These are phyloP conservation scores for Austroboletus festivus DNA, from an alignment of 768 basidiomycete genomes.

Conservation along the genomic window DNA sequence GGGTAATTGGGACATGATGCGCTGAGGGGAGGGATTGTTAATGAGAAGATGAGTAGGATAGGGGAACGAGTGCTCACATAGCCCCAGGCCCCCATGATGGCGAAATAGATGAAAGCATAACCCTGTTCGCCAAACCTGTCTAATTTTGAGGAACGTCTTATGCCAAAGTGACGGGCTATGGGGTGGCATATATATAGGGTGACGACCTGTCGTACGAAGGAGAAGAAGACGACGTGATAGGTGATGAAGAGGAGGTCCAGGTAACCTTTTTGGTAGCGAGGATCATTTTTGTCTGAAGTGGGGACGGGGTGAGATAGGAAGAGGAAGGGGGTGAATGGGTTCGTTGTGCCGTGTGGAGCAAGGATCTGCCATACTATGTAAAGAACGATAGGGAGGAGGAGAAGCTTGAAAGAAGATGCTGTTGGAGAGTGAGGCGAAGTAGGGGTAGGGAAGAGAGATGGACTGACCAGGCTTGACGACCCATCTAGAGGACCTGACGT, in stretches of 20 bases:
- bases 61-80: constrained; percentile 47
- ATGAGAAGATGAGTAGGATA: not conserved
- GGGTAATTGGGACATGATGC: constrained; percentile 77
- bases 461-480: constrained; percentile 64
- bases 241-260: constrained; percentile 76
- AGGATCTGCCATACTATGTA: constrained; percentile 64
- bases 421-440: not conserved
- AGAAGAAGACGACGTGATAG: constrained; percentile 86
- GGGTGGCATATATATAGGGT: constrained; percentile 63
- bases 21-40: constrained; percentile 39
- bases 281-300: constrained; percentile 48
- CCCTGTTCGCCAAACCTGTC: constrained; percentile 89
- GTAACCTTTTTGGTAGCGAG: constrained; percentile 68
- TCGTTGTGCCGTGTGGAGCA: constrained; percentile 45
- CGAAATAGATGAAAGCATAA: constrained; percentile 83
- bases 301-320: constrained; percentile 66
- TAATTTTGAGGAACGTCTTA: constrained; percentile 63
- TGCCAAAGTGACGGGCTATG: constrained; percentile 66
- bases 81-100: constrained; percentile 68
- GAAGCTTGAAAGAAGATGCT: constrained; percentile 68
- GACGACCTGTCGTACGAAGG: constrained; percentile 77
- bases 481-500: constrained; percentile 61
- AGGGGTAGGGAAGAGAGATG: accelerated
- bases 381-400: constrained; percentile 56
- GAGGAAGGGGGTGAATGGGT: constrained; percentile 73